Conservation (phyloP, 2,329 filamentous ascomycete genomes). For the Aspergillus novoparasiticus region DNA sequence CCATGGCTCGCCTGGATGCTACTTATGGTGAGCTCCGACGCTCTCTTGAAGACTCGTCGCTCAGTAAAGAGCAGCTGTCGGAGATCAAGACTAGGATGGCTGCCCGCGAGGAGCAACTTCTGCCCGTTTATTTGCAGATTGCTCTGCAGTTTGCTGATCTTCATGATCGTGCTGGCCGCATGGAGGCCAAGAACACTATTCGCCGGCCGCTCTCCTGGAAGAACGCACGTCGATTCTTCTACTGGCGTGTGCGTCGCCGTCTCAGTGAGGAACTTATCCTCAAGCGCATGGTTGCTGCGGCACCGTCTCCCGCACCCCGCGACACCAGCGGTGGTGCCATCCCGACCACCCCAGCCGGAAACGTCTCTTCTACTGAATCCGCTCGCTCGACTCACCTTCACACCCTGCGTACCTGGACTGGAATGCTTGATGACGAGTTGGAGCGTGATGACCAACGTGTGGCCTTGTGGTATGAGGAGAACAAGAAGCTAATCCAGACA, state of each 20-base stretch:
- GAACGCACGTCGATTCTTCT: conserved; percentile 95
- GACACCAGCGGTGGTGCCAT: conserved; percentile 43
- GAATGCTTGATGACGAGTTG: conserved; percentile 68
- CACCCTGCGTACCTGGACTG: conserved; percentile 81
- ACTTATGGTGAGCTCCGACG: conserved; percentile 83
- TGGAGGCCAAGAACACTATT: conserved; percentile 97
- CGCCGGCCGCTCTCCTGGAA: conserved; percentile 81
- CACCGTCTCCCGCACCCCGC: conserved; percentile 39
- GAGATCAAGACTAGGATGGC: conserved; percentile 82
- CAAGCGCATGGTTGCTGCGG: conserved; percentile 72
- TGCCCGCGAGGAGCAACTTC: conserved; percentile 80
- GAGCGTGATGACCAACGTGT: conserved; percentile 79
- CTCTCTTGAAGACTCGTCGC: conserved; percentile 67
- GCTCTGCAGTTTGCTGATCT: conserved; percentile 96
- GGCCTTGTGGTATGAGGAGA: conserved; percentile 94
- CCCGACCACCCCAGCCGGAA: conserved; percentile 39
- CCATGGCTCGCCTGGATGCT: conserved; percentile 91
- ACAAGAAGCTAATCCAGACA: conserved; percentile 76
- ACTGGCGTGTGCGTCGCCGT: conserved; percentile 97
- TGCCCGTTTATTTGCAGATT: conserved; percentile 93
- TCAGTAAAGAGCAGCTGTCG: conserved; percentile 73
- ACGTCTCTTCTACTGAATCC: conserved; percentile 40
- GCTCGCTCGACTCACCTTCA: conserved; percentile 69
- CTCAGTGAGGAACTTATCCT: conserved; percentile 97
- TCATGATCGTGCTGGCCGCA: conserved; percentile 93